These are phyloP conservation scores for Pichia thaimueangensis DNA, from an alignment of 805 yeast genomes.

Conservation along the genomic window DNA sequence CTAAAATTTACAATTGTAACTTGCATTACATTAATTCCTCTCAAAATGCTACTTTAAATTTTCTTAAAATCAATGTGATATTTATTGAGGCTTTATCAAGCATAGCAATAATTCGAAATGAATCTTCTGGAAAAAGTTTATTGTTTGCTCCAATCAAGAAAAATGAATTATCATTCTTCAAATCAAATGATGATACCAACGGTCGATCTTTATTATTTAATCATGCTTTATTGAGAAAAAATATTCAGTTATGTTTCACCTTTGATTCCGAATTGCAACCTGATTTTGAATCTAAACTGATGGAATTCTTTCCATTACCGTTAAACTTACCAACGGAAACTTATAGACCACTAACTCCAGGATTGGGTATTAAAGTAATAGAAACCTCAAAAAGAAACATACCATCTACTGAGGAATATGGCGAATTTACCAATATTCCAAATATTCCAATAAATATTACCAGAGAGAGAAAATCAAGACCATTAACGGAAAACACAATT, in stretches of 20 bases:
- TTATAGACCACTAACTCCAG: not conserved
- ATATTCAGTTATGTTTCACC: conserved; percentile 13
- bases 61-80: conserved; percentile 16
- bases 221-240: conserved; percentile 9
- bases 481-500: too few species aligned
- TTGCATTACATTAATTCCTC: conserved; percentile 24
- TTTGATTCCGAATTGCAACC: not conserved
- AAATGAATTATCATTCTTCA: conserved; percentile 23
- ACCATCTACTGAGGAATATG: not conserved
- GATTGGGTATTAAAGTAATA: conserved; percentile 8
- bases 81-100: conserved; percentile 14
- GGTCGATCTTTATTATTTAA: conserved; percentile 15
- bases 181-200: conserved; percentile 9
- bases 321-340: not conserved
- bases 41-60: conserved; percentile 19
- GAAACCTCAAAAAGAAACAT: not conserved
- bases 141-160: conserved; percentile 31
- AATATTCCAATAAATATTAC: too few species aligned
- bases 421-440: too few species aligned
- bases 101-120: conserved; percentile 27
- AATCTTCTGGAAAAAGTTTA: conserved; percentile 25
- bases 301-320: conserved; percentile 11
- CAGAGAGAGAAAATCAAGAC: too few species aligned
- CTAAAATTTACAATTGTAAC: conserved; percentile 15
- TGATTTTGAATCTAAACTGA: conserved; percentile 2